Evolutionary conservation across 2,329 filamentous ascomycete species (phyloP).

Genomic region (Botrytis deweyae): DNA sequence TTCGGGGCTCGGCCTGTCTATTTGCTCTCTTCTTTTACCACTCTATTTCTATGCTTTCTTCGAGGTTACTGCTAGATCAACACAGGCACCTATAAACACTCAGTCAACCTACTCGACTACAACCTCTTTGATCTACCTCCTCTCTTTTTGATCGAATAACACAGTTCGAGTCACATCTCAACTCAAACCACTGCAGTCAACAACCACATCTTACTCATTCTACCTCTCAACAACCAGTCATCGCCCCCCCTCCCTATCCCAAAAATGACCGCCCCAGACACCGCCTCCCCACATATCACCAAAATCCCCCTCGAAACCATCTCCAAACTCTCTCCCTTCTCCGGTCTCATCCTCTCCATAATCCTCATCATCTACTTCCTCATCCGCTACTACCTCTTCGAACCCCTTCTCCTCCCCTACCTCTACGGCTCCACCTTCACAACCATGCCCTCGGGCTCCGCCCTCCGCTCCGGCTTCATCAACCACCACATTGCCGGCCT

Average conservation of each 20-base stretch:
- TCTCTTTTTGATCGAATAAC: background rate
- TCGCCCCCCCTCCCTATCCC: too few relatives aligned
- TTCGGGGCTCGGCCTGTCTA: background rate
- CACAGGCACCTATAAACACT: background rate
- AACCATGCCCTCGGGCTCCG: conserved; percentile 37
- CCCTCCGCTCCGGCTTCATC: conserved; percentile 44
- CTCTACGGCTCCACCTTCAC: conserved; percentile 42
- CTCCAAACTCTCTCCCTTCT: conserved; percentile 34
- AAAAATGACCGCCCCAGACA: background rate
- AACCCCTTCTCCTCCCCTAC: conserved; percentile 41
- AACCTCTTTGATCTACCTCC: background rate
- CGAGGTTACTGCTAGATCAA: background rate
- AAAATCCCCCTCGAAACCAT: conserved; percentile 32
- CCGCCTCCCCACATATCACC: conserved; percentile 29
- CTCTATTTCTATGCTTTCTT: background rate
- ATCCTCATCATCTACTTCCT: conserved; percentile 36
- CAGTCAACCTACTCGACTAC: background rate
- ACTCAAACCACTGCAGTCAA: too few relatives aligned
- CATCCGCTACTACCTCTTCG: conserved; percentile 42
- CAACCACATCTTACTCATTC: background rate
- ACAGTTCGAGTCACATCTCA: background rate
- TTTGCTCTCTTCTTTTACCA: background rate
- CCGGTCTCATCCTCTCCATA: conserved; percentile 35
- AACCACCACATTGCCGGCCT: conserved; percentile 48
- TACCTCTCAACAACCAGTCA: background rate